These are phyloP conservation scores for Xylariaceae sp. DNA, from an alignment of 2,329 filamentous ascomycete species.

Conservation along the genomic window DNA sequence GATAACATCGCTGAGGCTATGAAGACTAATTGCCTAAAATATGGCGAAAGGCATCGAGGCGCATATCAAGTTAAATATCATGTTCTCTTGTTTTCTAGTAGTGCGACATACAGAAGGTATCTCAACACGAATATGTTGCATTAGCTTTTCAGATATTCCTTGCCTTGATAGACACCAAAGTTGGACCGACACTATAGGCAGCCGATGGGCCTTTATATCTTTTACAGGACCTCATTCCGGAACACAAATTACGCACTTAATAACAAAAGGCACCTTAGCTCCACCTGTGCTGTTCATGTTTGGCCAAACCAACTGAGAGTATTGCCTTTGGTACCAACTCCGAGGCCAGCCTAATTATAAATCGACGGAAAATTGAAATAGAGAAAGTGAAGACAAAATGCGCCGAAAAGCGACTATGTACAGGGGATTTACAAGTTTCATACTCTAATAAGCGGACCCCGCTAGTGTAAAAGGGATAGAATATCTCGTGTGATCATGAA, in stretches of 20 bases:
- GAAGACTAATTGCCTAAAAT: background rate
- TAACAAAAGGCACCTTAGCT: constrained; percentile 13
- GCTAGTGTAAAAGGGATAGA: background rate
- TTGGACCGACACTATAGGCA: constrained; percentile 3
- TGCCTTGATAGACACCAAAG: constrained; percentile 3
- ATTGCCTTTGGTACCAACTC: constrained; percentile 35
- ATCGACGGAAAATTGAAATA: constrained; percentile 28
- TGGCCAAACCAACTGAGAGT: constrained; percentile 26
- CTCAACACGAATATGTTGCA: constrained; percentile 2
- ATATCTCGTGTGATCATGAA: background rate
- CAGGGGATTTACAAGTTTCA: constrained; percentile 30
- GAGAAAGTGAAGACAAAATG: constrained; percentile 12
- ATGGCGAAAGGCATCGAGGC: background rate
- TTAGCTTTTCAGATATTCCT: constrained; percentile 15
- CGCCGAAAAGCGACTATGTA: constrained; percentile 27
- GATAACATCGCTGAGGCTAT: background rate
- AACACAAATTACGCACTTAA: background rate
- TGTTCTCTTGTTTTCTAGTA: constrained; percentile 5
- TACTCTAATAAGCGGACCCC: background rate
- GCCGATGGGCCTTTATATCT: background rate
- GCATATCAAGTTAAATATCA: background rate
- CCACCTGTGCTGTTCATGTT: constrained; percentile 24
- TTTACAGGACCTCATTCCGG: constrained; percentile 6
- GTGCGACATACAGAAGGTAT: constrained; percentile 15
- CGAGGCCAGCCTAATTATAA: constrained; percentile 35